Conservation (phyloP, 1,284 basidiomycete genomes). For the Amylostereum areolatum region DNA sequence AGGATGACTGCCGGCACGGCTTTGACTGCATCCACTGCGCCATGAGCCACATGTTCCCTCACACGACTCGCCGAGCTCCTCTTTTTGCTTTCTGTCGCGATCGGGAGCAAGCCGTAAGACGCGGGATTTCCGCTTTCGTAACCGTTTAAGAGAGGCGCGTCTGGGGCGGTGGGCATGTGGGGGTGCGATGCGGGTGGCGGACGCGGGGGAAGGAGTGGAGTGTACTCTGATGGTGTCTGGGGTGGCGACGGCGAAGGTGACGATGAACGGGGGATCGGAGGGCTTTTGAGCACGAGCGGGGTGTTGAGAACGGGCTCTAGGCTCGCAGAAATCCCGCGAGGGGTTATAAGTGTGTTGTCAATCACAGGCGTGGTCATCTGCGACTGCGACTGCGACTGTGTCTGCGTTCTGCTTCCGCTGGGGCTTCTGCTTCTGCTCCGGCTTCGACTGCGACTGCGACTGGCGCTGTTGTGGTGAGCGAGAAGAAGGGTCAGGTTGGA, state of each 20-base stretch:
- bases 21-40: slow-evolving; percentile 28
- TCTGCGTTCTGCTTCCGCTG: not conserved
- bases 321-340: not conserved
- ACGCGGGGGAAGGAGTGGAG: slow-evolving; percentile 7
- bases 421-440: not conserved
- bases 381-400: not conserved
- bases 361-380: too few relatives aligned
- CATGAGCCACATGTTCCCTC: too few relatives aligned
- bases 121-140: not conserved
- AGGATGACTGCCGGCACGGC: slow-evolving; percentile 82
- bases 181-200: slow-evolving; percentile 3
- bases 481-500: slow-evolving; percentile 26
- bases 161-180: too few relatives aligned
- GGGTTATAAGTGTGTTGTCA: too few relatives aligned
- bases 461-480: slow-evolving; percentile 18
- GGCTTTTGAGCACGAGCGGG: not conserved
- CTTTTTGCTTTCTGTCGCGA: too few relatives aligned
- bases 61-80: too few relatives aligned
- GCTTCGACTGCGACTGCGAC: not conserved
- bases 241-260: not conserved
- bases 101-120: too few relatives aligned
- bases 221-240: slow-evolving; percentile 5
- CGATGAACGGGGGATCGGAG: not conserved
- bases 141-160: not conserved
- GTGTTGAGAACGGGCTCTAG: not conserved